These are phyloP conservation scores for Hyaloperonospora brassicae DNA, from an alignment of 352 stramenopile species.

Conservation along the genomic window DNA sequence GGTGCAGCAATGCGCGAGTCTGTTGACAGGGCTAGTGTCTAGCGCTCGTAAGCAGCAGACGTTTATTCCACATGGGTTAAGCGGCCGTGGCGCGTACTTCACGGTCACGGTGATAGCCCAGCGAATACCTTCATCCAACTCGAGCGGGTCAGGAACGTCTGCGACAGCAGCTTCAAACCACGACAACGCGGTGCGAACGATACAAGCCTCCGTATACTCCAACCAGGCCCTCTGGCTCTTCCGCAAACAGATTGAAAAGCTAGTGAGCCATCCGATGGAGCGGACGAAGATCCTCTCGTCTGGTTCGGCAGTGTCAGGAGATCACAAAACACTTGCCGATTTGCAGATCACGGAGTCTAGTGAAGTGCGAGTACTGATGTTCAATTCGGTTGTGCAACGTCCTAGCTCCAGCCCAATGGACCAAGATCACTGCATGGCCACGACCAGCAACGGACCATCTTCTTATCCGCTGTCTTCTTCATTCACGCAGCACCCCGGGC, in stretches of 20 bases:
- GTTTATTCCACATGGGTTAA: conserved; percentile 57
- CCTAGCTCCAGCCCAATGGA: conserved; percentile 27
- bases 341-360: conserved; percentile 66
- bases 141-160: conserved; percentile 17
- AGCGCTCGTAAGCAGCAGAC: conserved; percentile 41
- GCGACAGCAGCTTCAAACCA: conserved; percentile 16
- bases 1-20: conserved; percentile 69
- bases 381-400: conserved; percentile 71
- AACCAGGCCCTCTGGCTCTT: conserved; percentile 72
- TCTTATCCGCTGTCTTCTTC: conserved; percentile 12
- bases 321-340: conserved; percentile 77
- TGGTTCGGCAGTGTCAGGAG: conserved; percentile 57
- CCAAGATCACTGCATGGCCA: conserved; percentile 33
- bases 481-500: conserved; percentile 40
- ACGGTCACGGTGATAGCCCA: conserved; percentile 75
- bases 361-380: conserved; percentile 73
- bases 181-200: conserved; percentile 54
- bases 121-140: conserved; percentile 52
- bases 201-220: conserved; percentile 56
- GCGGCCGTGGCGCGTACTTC: conserved; percentile 64
- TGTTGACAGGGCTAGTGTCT: conserved; percentile 64
- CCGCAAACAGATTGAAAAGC: conserved; percentile 64
- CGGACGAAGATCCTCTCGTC: conserved; percentile 77
- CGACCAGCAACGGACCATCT: conserved; percentile 12
- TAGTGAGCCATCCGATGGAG: conserved; percentile 60